Evolutionary conservation across 2,329 filamentous ascomycete genomes (phyloP).

Genomic region (Penicillium sp.): DNA sequence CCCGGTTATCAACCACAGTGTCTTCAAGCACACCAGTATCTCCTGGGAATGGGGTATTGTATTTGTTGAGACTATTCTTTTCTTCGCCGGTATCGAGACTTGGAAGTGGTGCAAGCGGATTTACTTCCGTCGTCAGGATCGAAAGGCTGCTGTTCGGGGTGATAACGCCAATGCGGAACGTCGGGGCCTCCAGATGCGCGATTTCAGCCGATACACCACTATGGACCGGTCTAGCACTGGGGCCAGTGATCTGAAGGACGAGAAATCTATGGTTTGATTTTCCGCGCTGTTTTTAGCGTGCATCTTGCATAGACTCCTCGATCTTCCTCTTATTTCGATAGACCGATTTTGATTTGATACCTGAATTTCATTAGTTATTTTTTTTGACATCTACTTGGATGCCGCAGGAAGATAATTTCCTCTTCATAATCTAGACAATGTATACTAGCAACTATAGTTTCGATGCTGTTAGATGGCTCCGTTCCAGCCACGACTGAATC

Average conservation of each 20-base stretch:
- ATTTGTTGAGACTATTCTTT: slow-evolving; percentile 57
- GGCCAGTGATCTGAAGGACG: slow-evolving; percentile 27
- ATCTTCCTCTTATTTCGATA: background rate
- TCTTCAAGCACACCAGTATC: slow-evolving; percentile 65
- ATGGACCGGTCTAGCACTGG: slow-evolving; percentile 34
- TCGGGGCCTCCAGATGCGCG: slow-evolving; percentile 16
- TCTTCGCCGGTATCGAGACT: slow-evolving; percentile 60
- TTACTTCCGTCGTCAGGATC: slow-evolving; percentile 43
- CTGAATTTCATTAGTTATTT: background rate
- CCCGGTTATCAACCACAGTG: slow-evolving; percentile 60
- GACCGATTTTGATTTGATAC: background rate
- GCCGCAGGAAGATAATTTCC: background rate
- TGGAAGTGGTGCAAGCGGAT: slow-evolving; percentile 66
- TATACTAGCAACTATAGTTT: slow-evolving; percentile 2
- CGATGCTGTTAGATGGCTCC: background rate
- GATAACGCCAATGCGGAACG: slow-evolving; percentile 10
- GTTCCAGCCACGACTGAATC: slow-evolving; percentile 50
- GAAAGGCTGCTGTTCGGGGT: slow-evolving; percentile 11
- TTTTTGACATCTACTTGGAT: background rate
- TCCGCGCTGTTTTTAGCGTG: background rate
- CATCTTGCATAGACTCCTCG: background rate
- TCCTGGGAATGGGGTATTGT: slow-evolving; percentile 68
- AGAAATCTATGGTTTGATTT: slow-evolving; percentile 29
- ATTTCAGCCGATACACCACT: slow-evolving; percentile 34
- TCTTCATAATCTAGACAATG: too few relatives aligned